Base-by-base conservation (phyloP, 1,284 basidiomycete genomes). In the Cystobasidium sp. region DNA sequence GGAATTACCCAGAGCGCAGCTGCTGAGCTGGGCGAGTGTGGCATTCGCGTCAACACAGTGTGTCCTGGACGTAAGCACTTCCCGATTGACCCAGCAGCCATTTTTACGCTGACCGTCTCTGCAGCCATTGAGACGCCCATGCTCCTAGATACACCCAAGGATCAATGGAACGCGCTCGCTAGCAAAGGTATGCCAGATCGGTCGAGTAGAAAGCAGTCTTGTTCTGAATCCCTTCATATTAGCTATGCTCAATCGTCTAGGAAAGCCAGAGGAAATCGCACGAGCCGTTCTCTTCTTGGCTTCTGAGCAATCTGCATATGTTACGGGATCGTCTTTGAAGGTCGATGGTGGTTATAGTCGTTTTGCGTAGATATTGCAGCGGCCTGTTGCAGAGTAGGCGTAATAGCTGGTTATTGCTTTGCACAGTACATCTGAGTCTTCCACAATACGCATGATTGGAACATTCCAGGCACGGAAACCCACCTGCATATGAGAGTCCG, bases 211-310 rank as follows among this genome's bases (percentile, higher is more conserved):
- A 12, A 12, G 24, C 10, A 55, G 12, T 55, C 12, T 10, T 14
- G 41, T 61, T 22, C 39, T 46, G 14, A 61, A 1, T 18, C 14
- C 8, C 4, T 24, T 37, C 12, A 8, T 47, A 18, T 3, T 55
- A 63, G 61, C 61, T 14, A 47, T 63, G 61, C 61, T 63, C 20
- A 22, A 66, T 22, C 59, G 70, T 2, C 49, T 55, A 0, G 70
- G 70, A 1, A 55, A 55, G 24, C 61, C 70, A 16, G 41, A 52
- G 37, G 70, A 73, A 43, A 64, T 73, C 8, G 70, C 70, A 7
- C 47, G 53, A 47, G 31, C 46, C 2, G 53, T 63, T 18, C 31
- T 65, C 8, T 73, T 66, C 44, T 41, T 73, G 24, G 70, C 70
- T 18, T 73, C 70, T 16, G 70, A 73, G 2, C 59, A 65, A 39